Base-by-base conservation (phyloP, 768 basidiomycete species). In the Hypholoma fasciculare region DNA sequence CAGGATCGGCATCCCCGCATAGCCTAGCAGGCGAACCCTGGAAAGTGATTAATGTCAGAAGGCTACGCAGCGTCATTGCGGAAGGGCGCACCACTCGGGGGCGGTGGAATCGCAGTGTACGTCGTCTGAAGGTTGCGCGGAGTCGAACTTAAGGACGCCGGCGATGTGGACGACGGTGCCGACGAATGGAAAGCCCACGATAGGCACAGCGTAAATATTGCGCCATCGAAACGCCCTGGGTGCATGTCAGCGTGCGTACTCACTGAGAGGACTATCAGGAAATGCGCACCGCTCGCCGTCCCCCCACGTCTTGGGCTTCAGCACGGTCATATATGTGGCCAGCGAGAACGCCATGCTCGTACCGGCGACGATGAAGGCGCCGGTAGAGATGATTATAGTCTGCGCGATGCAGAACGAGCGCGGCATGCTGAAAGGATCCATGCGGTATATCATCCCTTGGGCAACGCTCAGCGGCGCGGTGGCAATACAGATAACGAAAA, bases 11-110 rank as follows among this genome's bases (percentile, higher is more conserved):
- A 78, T 65, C 7, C 86, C 88, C 12, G 86, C 81, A 62, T 87
- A 88, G 39, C 83, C 81, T n/a, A 86, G 62, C 55, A 88, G 78
- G 46, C 87, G 83, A 30, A 82, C 76, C 88, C 88, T 89, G 20
- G 47, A 12, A 49, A 47, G 26, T 59, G 43, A 44, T 40, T 54
- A 53, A n/a, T 30, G 42, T 51, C 8, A 48, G 44, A 49, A n/a
- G 17, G 43, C 2, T 30, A 52, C 23, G 49, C 3, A 58, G 44
- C 26, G 23, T 48, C 27, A 11, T 48, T 8, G 13, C 17, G 30
- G 13, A 49, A 23, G 7, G 36, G 30, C 80, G 47, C 63, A 88
- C 88, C 87, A 88, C 54, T 80, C 67, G 2, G 85, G 85, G 61
- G 76, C 59, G n/a, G 72, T 80, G 34, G 79, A 77, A 63, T 89